These are phyloP conservation scores for Tuber umbilicatum DNA, from an alignment of 495 filamentous ascomycete species.

Conservation along the genomic window DNA sequence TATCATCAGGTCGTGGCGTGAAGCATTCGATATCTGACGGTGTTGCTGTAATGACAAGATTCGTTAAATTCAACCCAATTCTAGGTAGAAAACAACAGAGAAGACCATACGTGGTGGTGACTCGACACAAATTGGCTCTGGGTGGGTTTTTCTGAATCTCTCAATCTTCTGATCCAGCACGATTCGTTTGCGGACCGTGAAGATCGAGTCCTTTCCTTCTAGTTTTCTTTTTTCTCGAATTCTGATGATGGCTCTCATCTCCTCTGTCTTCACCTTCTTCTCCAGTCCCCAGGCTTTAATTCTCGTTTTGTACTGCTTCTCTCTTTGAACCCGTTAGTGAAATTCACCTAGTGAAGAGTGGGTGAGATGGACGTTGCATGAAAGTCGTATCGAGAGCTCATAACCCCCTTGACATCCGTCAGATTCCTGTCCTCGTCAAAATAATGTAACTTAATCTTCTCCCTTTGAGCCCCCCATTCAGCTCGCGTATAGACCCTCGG, in stretches of 20 bases:
- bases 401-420: neutral
- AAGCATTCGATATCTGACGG: neutral
- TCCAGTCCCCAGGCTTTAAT: neutral
- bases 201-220: neutral
- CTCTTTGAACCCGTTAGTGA: constrained; percentile 3
- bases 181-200: neutral
- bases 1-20: neutral
- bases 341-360: neutral
- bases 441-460: neutral
- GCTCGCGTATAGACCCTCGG: neutral
- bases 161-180: neutral
- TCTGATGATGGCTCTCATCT: neutral
- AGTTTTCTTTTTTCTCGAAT: neutral
- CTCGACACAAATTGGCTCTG: neutral
- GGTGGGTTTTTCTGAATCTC: neutral
- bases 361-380: constrained; percentile 3
- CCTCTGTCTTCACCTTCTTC: constrained; percentile 1
- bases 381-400: neutral
- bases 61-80: neutral
- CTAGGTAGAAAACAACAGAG: neutral
- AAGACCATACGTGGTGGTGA: neutral
- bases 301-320: constrained; percentile 3
- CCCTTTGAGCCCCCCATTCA: neutral
- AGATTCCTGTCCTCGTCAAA: neutral
- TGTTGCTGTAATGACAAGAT: constrained; percentile 1